Percentiles rank a stretch among this genome's conserved stretches.
Evolutionary conservation across 176 grass and related monocot species (phyloP).

Genomic region (Phragmites australis): DNA sequence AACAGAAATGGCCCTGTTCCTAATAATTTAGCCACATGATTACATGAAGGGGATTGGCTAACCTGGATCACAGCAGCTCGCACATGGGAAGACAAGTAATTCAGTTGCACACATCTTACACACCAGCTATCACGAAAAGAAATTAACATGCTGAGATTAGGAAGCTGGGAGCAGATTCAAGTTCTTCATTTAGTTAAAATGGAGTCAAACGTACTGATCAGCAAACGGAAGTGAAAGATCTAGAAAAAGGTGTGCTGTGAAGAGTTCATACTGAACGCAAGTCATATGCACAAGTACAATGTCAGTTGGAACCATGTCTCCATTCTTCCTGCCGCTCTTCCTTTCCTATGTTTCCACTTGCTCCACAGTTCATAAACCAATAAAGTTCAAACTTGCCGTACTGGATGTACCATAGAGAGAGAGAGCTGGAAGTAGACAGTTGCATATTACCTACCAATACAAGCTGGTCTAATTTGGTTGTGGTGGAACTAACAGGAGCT

Average conservation of each 20-base stretch:
- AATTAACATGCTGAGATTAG: no score
- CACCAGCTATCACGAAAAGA: no score
- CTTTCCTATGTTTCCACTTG: constrained; percentile 32
- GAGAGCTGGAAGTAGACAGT: not conserved
- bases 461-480: constrained; percentile 7
- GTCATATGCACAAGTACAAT: not conserved
- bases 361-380: not conserved
- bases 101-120: no score
- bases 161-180: no score
- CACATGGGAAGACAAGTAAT: no score
- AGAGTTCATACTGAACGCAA: not conserved
- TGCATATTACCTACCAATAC: constrained; percentile 29
- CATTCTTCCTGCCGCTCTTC: not conserved
- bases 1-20: no score
- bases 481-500: constrained; percentile 18
- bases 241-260: not conserved
- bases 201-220: no score
- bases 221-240: not conserved
- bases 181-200: no score
- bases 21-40: no score
- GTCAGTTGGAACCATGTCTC: not conserved
- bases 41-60: no score
- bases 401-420: not conserved
- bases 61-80: no score
- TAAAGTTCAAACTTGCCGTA: not conserved